Evolutionary conservation across 1,284 basidiomycete species (phyloP), one percentile per base, ranked within the genome.

Genomic region (Apiotrichum sp.): DNA sequence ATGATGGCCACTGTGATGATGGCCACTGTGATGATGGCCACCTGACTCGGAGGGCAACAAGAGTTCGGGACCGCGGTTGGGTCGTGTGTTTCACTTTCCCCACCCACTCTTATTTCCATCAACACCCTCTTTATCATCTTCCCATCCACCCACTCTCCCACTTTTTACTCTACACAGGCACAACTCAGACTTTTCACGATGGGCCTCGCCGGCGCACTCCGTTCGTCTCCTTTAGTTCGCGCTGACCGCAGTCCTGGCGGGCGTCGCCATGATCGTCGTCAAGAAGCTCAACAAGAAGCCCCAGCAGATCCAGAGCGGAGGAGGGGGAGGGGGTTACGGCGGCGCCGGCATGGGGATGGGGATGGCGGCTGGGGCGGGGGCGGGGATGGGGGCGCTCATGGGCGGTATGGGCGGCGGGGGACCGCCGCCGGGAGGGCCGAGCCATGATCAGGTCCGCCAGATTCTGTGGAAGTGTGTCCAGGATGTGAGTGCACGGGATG

Each of bases 381-480:
- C 46, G 0, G 52, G 46, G 1, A 40, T 46, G 1, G 52, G 52
- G 9, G 31, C 38, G 8, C 46, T 34, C n/a, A 41, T 41, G 1
- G 52, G 47, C 7, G 52, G 39, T 1, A 31, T 47, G 38, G 44
- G 42, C 40, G 52, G 52, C 33, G 22, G 50, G 11, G 8, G 14
- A 4, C 34, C 40, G 8, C 10, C 10, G 8, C 29, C 40, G 43
- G 52, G 52, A 8, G 52, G 52, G 3, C 52, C 52, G 22, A 29
- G 40, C 7, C 34, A 42, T 10, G 52, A 49, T 14, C 47, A 54
- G 22, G 41, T 54, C 7, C 52, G 52, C 22, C 55, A 53, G 13
- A 43, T 67, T 16, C 58, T 76, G 10, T 62, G 68, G 55, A 69
- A 74, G 46, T 74, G 73, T 63, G 76, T 78, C 31, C 65, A 69